Percentiles rank a stretch among this genome's conserved stretches.
phyloP scores from a whole-genome alignment of 2,329 filamentous ascomycete species.

The Verticillium albo-atrum region DNA sequence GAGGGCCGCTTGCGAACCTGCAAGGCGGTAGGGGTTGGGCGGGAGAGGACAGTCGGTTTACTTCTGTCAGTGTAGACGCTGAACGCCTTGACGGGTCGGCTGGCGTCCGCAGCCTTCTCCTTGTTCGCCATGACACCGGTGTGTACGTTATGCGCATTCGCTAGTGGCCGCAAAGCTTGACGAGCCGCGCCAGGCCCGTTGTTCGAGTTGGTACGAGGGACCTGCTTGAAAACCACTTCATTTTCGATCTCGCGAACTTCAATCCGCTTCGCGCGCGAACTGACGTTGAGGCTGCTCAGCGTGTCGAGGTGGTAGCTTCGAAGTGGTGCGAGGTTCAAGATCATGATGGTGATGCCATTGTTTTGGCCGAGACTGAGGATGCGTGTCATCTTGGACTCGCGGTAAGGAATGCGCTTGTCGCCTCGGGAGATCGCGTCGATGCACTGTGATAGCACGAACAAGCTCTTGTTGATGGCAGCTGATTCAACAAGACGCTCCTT shows the following conservation, averaged over 20 bases:
- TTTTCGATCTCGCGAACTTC: conserved; percentile 95
- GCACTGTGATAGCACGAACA: conserved; percentile 91
- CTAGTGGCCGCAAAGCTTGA: conserved; percentile 75
- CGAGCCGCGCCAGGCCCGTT: conserved; percentile 41
- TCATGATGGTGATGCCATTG: conserved; percentile 93
- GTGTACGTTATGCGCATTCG: conserved; percentile 71
- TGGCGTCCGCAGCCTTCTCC: conserved; percentile 42
- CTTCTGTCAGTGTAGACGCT: conserved; percentile 77
- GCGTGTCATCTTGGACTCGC: conserved; percentile 95
- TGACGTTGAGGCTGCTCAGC: conserved; percentile 88
- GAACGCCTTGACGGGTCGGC: conserved; percentile 79
- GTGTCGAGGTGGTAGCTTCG: conserved; percentile 92
- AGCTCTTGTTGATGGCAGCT: conserved; percentile 93
- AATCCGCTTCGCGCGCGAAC: conserved; percentile 92
- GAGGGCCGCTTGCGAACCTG: conserved; percentile 38
- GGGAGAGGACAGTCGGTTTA: conserved; percentile 36
- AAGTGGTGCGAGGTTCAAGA: conserved; percentile 88
- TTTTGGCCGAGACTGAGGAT: conserved; percentile 92
- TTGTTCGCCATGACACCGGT: conserved; percentile 48
- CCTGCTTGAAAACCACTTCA: conserved; percentile 80
- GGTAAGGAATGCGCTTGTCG: conserved; percentile 78
- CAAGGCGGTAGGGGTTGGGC: conserved; percentile 27
- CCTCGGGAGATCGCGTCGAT: conserved; percentile 85
- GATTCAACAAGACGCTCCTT: conserved; percentile 92
- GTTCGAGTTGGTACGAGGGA: conserved; percentile 49